Evolutionary conservation across 306 rosid species (phyloP), one percentile per base, ranked within the genome.

Genomic region (Begonia masoniana): DNA sequence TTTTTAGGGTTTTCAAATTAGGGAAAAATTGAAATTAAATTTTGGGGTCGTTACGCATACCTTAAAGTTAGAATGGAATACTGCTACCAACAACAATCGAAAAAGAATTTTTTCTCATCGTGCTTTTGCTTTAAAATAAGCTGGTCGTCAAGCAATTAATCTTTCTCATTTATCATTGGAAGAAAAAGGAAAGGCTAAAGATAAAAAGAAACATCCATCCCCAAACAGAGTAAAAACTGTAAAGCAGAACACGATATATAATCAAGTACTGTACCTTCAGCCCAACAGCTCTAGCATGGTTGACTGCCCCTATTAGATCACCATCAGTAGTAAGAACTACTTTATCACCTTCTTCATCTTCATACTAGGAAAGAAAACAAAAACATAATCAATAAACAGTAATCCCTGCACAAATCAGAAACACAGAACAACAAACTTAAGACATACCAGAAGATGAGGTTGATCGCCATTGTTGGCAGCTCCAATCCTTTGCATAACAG

Each of bases 331-430:
- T 74, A 52, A 91, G 88, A 60, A 83, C 67, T 72, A 91, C 76
- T 68, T 57, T 83, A 70, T 91, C 99, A 51, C 96, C 88, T 79
- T 91, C 99, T 48, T 86, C 96, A 59, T 91, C 99, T 78, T 86
- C 92, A 10, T 83, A 91, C 99, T 91, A 23, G n/a, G 41, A 61
- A 54, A 55, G 52, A 6, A 58, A 62, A 64, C 16, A 50, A 59
- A 41, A 51, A 56, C 13, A 49, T 13, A 16, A 43, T 52, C 56
- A 50, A 26, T 42, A 46, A 39, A 53, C 49, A 61, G 26, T 31
- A 12, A 41, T 24, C 35, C 12, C 19, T 23, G 23, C 48, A 59
- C 35, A 62, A 31, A 46, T 43, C 51, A 51, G 10, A 13, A 67
- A 65, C n/a, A 45, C 50, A 67, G 39, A 58, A 68, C 51, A 52